Evolutionary conservation across 2,329 filamentous ascomycete genomes (phyloP).

Genomic region (Colletotrichum lini): DNA sequence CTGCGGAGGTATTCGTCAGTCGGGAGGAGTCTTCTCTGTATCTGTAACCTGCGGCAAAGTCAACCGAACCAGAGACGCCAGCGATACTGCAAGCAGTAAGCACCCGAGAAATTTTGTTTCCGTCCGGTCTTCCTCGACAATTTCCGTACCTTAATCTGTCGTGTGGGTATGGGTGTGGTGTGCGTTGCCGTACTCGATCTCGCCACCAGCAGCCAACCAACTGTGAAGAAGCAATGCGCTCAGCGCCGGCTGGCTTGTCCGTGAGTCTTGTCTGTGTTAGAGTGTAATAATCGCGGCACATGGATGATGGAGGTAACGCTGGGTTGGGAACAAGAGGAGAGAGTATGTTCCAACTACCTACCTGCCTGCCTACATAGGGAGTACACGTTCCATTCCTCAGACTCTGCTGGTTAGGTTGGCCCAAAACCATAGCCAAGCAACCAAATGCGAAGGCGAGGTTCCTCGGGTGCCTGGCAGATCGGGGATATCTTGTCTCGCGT

Average conservation of each 20-base stretch:
- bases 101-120: conserved; percentile 29
- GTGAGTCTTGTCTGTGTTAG: conserved; percentile 33
- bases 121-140: conserved; percentile 36
- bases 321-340: not conserved
- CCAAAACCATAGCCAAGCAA: not conserved
- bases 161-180: conserved; percentile 11
- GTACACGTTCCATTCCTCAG: not conserved
- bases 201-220: conserved; percentile 10
- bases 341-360: not conserved
- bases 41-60: conserved; percentile 25
- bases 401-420: not conserved
- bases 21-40: conserved; percentile 1
- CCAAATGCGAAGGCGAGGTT: no score
- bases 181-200: conserved; percentile 14
- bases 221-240: conserved; percentile 5
- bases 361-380: no score
- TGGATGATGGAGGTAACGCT: conserved; percentile 5
- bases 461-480: not conserved
- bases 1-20: not conserved
- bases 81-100: not conserved
- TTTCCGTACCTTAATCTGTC: conserved; percentile 22
- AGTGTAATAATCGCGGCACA: conserved; percentile 30
- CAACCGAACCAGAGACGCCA: conserved; percentile 1
- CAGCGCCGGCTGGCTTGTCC: conserved; percentile 2
- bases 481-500: conserved; percentile 28